Conservation (phyloP, 2,329 filamentous ascomycete genomes). For the Sclerotinia glacialis region DNA sequence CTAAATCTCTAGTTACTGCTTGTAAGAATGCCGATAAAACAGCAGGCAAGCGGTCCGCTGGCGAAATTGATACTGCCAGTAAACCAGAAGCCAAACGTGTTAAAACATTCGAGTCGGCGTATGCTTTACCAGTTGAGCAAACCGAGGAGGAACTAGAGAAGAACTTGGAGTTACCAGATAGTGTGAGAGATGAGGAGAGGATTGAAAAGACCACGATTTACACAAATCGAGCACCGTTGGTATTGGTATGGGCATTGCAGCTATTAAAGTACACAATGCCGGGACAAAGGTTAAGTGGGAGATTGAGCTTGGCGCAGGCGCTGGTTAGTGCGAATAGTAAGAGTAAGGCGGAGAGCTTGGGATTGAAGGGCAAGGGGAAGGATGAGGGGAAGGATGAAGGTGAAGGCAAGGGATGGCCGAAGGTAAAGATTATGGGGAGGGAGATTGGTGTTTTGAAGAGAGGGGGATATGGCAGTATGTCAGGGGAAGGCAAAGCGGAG, state of each 20-base stretch:
- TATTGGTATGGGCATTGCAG: constrained; percentile 75
- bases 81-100: constrained; percentile 30
- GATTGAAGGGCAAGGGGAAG: constrained; percentile 18
- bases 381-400: constrained; percentile 18
- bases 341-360: constrained; percentile 50
- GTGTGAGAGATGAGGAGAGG: constrained; percentile 55
- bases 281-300: constrained; percentile 78
- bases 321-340: constrained; percentile 79
- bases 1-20: constrained; percentile 36
- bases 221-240: constrained; percentile 78
- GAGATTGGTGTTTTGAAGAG: constrained; percentile 73
- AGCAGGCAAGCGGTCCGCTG: constrained; percentile 30
- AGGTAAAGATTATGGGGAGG: constrained; percentile 66
- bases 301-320: constrained; percentile 78
- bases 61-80: constrained; percentile 24
- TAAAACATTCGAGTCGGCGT: constrained; percentile 30
- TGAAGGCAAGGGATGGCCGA: constrained; percentile 51
- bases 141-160: constrained; percentile 59
- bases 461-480: constrained; percentile 57
- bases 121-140: constrained; percentile 33
- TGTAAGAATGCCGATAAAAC: constrained; percentile 35
- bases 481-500: constrained; percentile 13
- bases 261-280: constrained; percentile 79
- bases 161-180: constrained; percentile 56
- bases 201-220: constrained; percentile 58